These are phyloP conservation scores for Nothomitra cinnamomea DNA, from an alignment of 2,329 filamentous ascomycete species.

Conservation along the genomic window DNA sequence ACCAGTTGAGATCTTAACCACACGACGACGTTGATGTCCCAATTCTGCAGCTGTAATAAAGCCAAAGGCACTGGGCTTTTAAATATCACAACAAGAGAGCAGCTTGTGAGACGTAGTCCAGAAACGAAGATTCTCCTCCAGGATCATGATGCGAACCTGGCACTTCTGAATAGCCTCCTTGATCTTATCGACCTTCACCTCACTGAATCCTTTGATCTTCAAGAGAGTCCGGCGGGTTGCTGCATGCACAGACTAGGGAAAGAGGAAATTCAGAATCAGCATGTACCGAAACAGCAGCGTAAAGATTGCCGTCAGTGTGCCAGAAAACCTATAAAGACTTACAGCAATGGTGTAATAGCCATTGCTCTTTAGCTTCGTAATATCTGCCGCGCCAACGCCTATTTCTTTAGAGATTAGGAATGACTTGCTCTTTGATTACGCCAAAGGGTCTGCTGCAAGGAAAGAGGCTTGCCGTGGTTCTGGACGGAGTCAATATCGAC, in stretches of 20 bases:
- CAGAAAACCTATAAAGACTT: slow-evolving; percentile 12
- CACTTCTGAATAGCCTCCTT: slow-evolving; percentile 49
- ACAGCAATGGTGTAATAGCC: slow-evolving; percentile 48
- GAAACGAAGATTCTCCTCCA: neutral
- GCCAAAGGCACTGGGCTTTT: slow-evolving; percentile 37
- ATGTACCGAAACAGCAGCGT: neutral
- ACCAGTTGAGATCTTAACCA: slow-evolving; percentile 50
- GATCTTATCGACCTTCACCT: slow-evolving; percentile 53
- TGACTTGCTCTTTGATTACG: neutral
- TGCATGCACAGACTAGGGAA: slow-evolving; percentile 36
- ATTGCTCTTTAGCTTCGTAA: slow-evolving; percentile 44
- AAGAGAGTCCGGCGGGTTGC: slow-evolving; percentile 42
- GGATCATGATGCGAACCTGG: slow-evolving; percentile 25
- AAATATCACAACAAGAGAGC: neutral
- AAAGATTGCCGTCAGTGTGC: neutral
- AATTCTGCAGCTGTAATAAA: slow-evolving; percentile 52
- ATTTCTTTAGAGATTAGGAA: neutral
- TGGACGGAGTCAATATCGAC: slow-evolving; percentile 51
- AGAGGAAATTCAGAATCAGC: neutral
- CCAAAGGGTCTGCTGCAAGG: neutral
- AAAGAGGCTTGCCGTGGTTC: slow-evolving; percentile 33
- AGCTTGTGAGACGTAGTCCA: neutral
- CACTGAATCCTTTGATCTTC: slow-evolving; percentile 54
- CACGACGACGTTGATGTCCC: slow-evolving; percentile 42
- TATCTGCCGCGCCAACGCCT: slow-evolving; percentile 48